Evolutionary conservation across 495 filamentous ascomycete genomes (phyloP).

Genomic region (Trichoderma gamsii): DNA sequence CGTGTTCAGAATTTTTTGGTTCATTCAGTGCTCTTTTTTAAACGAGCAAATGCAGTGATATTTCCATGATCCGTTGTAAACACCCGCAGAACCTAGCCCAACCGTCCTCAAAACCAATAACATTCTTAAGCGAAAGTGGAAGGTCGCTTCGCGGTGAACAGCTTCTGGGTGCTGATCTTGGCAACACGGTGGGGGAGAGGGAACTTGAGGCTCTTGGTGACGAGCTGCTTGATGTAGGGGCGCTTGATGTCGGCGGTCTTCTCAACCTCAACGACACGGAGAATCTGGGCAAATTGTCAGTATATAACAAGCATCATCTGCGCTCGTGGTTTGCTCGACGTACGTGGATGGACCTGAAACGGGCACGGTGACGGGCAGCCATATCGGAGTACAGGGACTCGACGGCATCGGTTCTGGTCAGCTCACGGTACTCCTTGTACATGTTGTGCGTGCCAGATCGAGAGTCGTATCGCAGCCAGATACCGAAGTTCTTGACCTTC

Average conservation of each 20-base stretch:
- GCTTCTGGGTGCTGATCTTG: conserved; percentile 71
- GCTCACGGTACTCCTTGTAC: conserved; percentile 99
- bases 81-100: conserved; percentile 47
- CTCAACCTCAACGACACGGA: conserved; percentile 94
- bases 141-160: conserved; percentile 86
- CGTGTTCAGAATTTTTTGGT: conserved; percentile 21
- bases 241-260: conserved; percentile 88
- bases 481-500: conserved; percentile 99
- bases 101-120: conserved; percentile 38
- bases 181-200: conserved; percentile 92
- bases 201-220: conserved; percentile 93
- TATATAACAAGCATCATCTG: not conserved
- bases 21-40: conserved; percentile 36
- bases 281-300: conserved; percentile 60
- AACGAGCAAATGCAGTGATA: conserved; percentile 41
- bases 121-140: conserved; percentile 66
- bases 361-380: conserved; percentile 94
- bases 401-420: conserved; percentile 88
- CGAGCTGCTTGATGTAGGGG: conserved; percentile 97
- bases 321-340: conserved; percentile 31
- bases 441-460: conserved; percentile 99
- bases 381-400: conserved; percentile 98
- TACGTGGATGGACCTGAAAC: conserved; percentile 97
- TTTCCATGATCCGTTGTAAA: conserved; percentile 49
- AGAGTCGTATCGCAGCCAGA: conserved; percentile 99